Conservation (phyloP, 1,284 basidiomycete genomes). For the Amylostereum areolatum region DNA sequence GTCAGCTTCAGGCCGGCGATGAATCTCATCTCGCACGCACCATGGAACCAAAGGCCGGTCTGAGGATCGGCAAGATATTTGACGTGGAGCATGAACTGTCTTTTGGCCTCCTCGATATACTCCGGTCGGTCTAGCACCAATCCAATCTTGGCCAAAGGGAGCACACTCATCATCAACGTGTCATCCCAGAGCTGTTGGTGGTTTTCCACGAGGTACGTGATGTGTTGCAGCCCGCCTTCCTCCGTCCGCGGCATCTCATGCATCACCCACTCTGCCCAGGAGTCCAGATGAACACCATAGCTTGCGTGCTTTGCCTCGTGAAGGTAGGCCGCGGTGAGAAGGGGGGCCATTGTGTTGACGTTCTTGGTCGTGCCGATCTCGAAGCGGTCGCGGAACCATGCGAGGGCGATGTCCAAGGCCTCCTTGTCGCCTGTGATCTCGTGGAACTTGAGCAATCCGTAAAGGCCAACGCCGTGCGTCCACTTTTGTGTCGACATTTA, state of each 20-base stretch:
- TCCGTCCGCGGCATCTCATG: conserved; percentile 51
- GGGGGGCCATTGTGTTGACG: conserved; percentile 63
- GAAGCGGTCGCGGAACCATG: conserved; percentile 54
- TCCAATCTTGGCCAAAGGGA: conserved; percentile 59
- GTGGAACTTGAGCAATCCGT: conserved; percentile 39
- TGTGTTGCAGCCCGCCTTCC: conserved; percentile 58
- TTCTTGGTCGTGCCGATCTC: conserved; percentile 58
- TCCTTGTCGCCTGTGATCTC: conserved; percentile 38
- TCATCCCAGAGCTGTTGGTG: conserved; percentile 62
- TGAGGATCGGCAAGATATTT: conserved; percentile 45
- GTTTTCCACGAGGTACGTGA: conserved; percentile 49
- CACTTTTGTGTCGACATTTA: conserved; percentile 26
- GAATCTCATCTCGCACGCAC: conserved; percentile 24
- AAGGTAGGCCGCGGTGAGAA: conserved; percentile 53
- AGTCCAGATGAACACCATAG: conserved; percentile 43
- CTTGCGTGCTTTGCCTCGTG: conserved; percentile 34
- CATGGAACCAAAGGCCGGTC: conserved; percentile 51
- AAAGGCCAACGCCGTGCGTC: conserved; percentile 54
- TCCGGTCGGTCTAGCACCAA: conserved; percentile 45
- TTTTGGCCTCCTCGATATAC: conserved; percentile 58
- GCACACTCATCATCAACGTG: conserved; percentile 61
- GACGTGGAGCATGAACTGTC: conserved; percentile 50
- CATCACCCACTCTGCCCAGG: conserved; percentile 67
- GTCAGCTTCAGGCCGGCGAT: conserved; percentile 14
- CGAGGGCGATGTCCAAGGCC: conserved; percentile 41